Percentiles rank a stretch among this genome's conserved stretches.
phyloP scores from a whole-genome alignment of 1,284 basidiomycete species.

The Ustilago tritici region DNA sequence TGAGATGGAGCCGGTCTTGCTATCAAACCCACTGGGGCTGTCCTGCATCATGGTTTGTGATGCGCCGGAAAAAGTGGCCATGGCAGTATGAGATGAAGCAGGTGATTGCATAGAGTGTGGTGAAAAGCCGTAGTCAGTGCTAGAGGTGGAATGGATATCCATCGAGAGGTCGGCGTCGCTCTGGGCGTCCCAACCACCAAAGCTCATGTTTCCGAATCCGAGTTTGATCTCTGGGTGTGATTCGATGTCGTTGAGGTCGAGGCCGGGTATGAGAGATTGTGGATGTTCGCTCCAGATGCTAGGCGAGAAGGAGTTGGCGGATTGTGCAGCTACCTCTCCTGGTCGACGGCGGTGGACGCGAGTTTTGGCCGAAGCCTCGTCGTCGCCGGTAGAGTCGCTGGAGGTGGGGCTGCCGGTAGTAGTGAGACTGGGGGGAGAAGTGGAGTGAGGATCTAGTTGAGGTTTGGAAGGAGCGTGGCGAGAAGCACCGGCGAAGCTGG shows the following conservation, averaged over 20 bases:
- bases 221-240: slow-evolving; percentile 12
- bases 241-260: slow-evolving; percentile 20
- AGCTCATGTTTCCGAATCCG: slow-evolving; percentile 38
- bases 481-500: slow-evolving; percentile 27
- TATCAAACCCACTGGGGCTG: slow-evolving; percentile 47
- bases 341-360: slow-evolving; percentile 16
- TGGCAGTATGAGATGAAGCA: slow-evolving; percentile 42
- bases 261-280: slow-evolving; percentile 18
- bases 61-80: slow-evolving; percentile 30
- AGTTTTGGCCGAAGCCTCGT: slow-evolving; percentile 27
- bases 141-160: slow-evolving; percentile 50
- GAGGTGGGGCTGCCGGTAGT: slow-evolving; percentile 46
- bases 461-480: slow-evolving; percentile 13
- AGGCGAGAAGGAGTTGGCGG: slow-evolving; percentile 27
- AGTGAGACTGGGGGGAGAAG: slow-evolving; percentile 47
- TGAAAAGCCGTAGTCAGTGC: slow-evolving; percentile 51
- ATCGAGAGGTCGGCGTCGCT: slow-evolving; percentile 46
- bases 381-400: slow-evolving; percentile 49
- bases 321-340: slow-evolving; percentile 9
- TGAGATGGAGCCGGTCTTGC: slow-evolving; percentile 37
- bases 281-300: slow-evolving; percentile 41
- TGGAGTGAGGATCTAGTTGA: slow-evolving; percentile 16
- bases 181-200: slow-evolving; percentile 39
- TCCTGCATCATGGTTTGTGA: slow-evolving; percentile 35
- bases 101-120: slow-evolving; percentile 48